These are phyloP conservation scores for Hymenoscyphus occultus DNA, from an alignment of 2,329 filamentous ascomycete genomes.

Conservation along the genomic window DNA sequence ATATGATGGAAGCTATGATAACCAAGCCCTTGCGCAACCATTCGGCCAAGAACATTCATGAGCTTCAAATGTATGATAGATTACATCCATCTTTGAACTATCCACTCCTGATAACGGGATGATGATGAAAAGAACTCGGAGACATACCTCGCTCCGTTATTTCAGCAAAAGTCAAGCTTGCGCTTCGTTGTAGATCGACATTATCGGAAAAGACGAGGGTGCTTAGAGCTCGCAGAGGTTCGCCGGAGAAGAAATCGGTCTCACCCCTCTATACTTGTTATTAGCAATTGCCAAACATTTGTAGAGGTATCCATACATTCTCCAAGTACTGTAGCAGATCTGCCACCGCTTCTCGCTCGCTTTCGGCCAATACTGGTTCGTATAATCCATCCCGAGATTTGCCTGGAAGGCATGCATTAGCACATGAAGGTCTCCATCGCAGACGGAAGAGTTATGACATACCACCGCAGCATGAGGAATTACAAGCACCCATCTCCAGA, in stretches of 20 bases:
- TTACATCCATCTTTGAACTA: background rate
- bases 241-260: conserved; percentile 97
- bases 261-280: conserved; percentile 66
- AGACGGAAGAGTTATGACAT: conserved; percentile 17
- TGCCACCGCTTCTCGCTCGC: conserved; percentile 93
- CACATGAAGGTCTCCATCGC: conserved; percentile 22
- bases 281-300: conserved; percentile 5
- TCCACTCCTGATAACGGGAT: background rate
- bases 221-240: conserved; percentile 87
- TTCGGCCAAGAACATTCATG: background rate
- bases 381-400: conserved; percentile 79
- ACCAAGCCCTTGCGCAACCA: background rate
- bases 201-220: conserved; percentile 98
- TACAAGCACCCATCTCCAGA: conserved; percentile 57
- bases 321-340: conserved; percentile 94
- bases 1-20: background rate
- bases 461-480: conserved; percentile 62
- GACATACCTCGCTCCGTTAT: conserved; percentile 92
- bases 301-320: conserved; percentile 59
- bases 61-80: conserved; percentile 7
- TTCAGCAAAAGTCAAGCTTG: conserved; percentile 96
- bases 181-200: conserved; percentile 94
- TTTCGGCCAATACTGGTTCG: conserved; percentile 87
- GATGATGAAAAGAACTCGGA: background rate
- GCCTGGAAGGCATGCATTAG: conserved; percentile 48